Conservation (phyloP, 805 yeast species). For the Candida chilensis region DNA sequence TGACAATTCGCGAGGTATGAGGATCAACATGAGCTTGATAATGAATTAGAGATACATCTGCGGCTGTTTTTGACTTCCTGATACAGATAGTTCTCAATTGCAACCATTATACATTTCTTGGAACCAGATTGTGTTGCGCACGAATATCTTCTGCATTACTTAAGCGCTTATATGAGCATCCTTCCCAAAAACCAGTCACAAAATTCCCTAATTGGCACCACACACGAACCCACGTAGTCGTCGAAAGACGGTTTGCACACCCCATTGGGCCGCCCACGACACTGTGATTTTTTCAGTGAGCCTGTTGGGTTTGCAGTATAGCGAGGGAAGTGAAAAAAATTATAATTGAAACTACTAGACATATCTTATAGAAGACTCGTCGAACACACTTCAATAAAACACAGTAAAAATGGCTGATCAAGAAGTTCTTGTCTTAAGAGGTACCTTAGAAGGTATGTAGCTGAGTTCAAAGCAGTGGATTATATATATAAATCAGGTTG, state of each 20-base stretch:
- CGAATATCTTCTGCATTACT: too few species aligned
- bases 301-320: not conserved
- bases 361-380: too few species aligned
- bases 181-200: too few species aligned
- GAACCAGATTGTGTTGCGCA: too few species aligned
- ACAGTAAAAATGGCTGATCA: constrained; percentile 71
- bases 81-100: not conserved
- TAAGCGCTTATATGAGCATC: too few species aligned
- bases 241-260: too few species aligned
- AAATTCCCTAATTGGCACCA: too few species aligned
- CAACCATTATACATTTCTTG: not conserved
- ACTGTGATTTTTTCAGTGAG: not conserved
- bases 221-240: too few species aligned
- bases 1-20: constrained; percentile 1
- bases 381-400: too few species aligned
- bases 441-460: constrained; percentile 85
- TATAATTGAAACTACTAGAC: too few species aligned
- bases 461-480: not conserved
- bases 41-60: constrained; percentile 1
- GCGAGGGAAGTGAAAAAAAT: constrained; percentile 4
- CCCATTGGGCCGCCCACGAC: not conserved
- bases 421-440: constrained; percentile 99
- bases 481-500: too few species aligned
- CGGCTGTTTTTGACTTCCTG: constrained; percentile 1
- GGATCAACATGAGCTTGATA: too few species aligned